Conservation (phyloP, 352 stramenopile species). For the Bremia lactucae region DNA sequence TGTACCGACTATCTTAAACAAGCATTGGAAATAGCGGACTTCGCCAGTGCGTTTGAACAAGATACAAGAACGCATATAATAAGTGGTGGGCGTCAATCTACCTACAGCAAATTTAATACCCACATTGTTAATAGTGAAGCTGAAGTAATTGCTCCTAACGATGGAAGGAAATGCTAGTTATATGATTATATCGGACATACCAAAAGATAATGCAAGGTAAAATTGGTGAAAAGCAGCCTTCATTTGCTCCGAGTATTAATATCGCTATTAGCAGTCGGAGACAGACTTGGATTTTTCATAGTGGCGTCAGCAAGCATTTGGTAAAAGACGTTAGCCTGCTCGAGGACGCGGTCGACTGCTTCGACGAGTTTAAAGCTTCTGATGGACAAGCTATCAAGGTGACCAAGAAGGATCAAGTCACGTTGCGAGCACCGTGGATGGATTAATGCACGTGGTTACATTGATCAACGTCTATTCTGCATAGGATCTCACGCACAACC, state of each 20-base stretch:
- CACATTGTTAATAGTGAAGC: too few species aligned
- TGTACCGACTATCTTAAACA: too few species aligned
- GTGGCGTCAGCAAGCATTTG: neutral
- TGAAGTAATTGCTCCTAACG: too few species aligned
- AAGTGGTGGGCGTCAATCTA: too few species aligned
- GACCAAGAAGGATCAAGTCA: neutral
- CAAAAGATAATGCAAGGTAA: neutral
- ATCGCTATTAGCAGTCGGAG: neutral
- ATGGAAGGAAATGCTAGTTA: too few species aligned
- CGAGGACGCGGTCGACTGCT: neutral
- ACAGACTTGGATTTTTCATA: neutral
- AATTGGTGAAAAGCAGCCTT: neutral
- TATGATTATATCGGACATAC: too few species aligned
- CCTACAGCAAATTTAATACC: too few species aligned
- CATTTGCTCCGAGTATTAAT: too few species aligned
- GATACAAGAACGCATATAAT: too few species aligned
- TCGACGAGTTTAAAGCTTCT: too few species aligned
- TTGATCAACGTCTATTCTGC: conserved; percentile 1
- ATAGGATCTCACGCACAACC: neutral
- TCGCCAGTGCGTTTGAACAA: too few species aligned
- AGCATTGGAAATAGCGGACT: too few species aligned
- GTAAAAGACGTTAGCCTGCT: neutral
- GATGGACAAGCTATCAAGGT: neutral
- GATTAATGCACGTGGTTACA: neutral
- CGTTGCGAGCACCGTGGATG: neutral